Evolutionary conservation across 2,329 filamentous ascomycete species (phyloP), one percentile per base, ranked within the genome.

Genomic region (Cladosporium sp.): DNA sequence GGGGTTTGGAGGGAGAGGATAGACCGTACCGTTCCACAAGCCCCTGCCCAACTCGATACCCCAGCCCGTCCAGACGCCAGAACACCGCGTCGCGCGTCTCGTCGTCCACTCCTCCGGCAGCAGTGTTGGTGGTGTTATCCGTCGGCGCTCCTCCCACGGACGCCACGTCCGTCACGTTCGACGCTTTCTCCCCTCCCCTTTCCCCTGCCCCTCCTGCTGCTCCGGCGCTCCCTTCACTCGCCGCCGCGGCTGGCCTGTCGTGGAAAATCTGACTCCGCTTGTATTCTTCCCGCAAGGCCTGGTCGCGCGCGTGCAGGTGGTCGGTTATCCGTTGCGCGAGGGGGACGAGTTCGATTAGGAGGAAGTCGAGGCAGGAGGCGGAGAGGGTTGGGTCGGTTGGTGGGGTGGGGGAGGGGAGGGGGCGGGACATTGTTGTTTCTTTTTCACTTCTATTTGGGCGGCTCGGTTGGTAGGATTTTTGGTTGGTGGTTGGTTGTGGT

Each of bases 271-370:
- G 59, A 41, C 57, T 62, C 19, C 54, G 55, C 18, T 57, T 52
- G 52, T 64, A 64, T 20, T 65, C 59, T 47, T 62, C 62, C 38
- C 60, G 51, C 55, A 74, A 54, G 19, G 70, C 69, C 56, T 75
- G 68, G 53, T 78, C 69, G 47, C 70, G 66, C 24, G 72, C 73
- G 52, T 83, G 81, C 4, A 89, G 77, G 64, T 93, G 85, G 64
- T 84, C 81, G 18, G 89, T 85, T 55, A 97, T 79, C 58, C 93
- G 84, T 70, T 95, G 89, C 4, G 92, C 88, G 76, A 97, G 86
- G 34, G 93, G 93, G 13, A 99, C 93, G 50, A 99, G 82, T 74
- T 99, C 93, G 67, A 97, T 97, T 61, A 99, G 82, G 51, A 99
- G 82, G 61, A 99, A 86, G 71, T 99, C 93, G 62, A 99, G 83